A percentile compares a stretch with the other conserved stretches of the same genome.
Evolutionary conservation across 1,139 yeast species (phyloP).

Genomic region (Suhomyces panamericanus): DNA sequence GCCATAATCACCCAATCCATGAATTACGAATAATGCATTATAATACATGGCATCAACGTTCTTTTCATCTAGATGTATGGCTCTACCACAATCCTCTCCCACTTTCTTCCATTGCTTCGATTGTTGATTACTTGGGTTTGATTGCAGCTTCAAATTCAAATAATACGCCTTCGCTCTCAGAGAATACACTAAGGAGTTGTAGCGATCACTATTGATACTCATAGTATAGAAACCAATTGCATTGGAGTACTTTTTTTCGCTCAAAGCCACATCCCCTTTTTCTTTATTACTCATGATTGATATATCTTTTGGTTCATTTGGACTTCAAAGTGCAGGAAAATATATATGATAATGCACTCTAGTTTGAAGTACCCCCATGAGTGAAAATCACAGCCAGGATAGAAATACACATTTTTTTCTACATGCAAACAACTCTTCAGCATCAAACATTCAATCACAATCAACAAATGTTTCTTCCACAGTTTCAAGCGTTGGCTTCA

Average conservation of each 20-base stretch:
- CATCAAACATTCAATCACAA: conserved; percentile 19
- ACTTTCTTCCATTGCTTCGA: conserved; percentile 23
- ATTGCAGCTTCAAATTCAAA: conserved; percentile 10
- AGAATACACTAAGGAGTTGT: conserved; percentile 16
- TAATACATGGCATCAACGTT: conserved; percentile 27
- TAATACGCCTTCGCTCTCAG: conserved; percentile 22
- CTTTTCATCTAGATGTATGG: conserved; percentile 26
- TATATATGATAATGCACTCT: not conserved
- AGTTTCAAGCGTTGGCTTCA: conserved; percentile 44
- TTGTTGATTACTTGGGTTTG: conserved; percentile 10
- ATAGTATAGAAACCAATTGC: conserved; percentile 22
- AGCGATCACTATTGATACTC: conserved; percentile 18
- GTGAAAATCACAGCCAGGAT: conserved; percentile 2
- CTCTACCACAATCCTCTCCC: conserved; percentile 28
- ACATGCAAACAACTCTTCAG: conserved; percentile 25
- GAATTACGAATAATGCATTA: conserved; percentile 26
- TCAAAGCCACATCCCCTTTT: conserved; percentile 1
- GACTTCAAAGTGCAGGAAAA: not conserved
- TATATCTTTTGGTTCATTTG: too few species aligned
- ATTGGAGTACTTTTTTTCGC: conserved; percentile 18
- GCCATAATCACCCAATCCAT: conserved; percentile 25
- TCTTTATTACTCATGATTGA: conserved; percentile 1
- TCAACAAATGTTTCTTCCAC: conserved; percentile 22
- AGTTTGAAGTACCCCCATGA: conserved; percentile 1
- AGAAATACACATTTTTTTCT: conserved; percentile 17